Evolutionary conservation across 768 basidiomycete genomes (phyloP).

Genomic region (Mycena leptocephala): DNA sequence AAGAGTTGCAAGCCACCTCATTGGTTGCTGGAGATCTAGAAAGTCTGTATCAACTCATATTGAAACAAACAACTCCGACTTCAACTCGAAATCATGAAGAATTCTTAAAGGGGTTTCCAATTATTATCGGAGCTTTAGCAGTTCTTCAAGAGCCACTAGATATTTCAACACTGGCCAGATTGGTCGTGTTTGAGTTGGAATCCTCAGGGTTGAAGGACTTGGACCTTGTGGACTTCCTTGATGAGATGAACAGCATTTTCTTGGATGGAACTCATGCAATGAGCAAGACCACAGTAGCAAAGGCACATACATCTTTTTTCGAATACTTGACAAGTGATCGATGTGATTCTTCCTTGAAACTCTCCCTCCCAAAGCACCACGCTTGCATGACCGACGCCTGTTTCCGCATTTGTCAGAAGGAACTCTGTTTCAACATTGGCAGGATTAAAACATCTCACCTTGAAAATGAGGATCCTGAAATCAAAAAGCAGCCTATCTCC

Average conservation of each 20-base stretch:
- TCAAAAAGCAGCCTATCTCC: not conserved
- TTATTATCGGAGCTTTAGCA: not conserved
- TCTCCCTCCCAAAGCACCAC: not conserved
- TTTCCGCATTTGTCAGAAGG: not conserved
- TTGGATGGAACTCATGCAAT: not conserved
- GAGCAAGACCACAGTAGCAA: not conserved
- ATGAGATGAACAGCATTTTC: not conserved
- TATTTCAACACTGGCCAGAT: not conserved
- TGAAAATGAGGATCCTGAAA: not conserved
- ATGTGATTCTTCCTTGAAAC: not conserved
- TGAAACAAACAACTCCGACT: not conserved
- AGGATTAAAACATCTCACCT: not conserved
- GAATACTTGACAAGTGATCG: not conserved
- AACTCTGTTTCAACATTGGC: not conserved
- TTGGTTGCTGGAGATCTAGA: not conserved
- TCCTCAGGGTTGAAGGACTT: not conserved
- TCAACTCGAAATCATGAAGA: not conserved
- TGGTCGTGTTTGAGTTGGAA: not conserved
- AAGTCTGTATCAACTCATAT: not conserved
- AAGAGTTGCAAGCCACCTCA: not conserved
- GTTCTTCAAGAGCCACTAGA: not conserved
- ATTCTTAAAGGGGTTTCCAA: not conserved
- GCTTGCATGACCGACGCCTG: not conserved
- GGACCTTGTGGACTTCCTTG: not conserved
- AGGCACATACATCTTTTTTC: not conserved